Percentiles rank a stretch among this genome's conserved stretches.
phyloP scores from a whole-genome alignment of 192 early-diverging fungal species.

The Oehlia diaphana region DNA sequence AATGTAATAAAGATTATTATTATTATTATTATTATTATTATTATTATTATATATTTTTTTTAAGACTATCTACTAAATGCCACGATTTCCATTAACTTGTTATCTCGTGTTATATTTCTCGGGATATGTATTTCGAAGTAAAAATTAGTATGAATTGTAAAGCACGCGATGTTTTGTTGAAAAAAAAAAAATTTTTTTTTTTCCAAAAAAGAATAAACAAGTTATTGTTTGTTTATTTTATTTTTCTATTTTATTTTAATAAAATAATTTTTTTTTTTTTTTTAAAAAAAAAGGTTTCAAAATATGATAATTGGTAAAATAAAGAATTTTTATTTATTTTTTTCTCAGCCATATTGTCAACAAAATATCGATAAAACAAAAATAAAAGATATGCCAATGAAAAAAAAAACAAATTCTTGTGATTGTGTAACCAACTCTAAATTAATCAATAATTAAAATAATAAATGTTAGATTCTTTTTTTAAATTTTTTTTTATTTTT shows the following conservation, averaged over 20 bases:
- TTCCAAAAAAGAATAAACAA: background rate
- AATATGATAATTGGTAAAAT: background rate
- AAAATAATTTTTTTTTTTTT: no score
- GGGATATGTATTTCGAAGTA: background rate
- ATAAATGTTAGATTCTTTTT: no score
- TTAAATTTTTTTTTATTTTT: no score
- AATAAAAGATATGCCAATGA: background rate
- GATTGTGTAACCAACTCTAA: background rate
- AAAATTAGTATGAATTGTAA: background rate
- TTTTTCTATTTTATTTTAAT: background rate
- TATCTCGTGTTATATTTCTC: background rate
- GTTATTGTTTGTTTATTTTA: background rate
- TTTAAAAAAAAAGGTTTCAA: no score
- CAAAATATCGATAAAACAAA: background rate
- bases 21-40: no score
- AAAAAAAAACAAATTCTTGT: background rate
- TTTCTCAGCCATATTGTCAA: background rate
- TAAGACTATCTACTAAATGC: background rate
- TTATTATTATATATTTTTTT: no score
- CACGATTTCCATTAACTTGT: background rate
- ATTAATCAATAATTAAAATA: no score
- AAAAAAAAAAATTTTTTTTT: background rate
- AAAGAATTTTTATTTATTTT: background rate
- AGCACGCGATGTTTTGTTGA: background rate
- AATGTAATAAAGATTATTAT: no score